A percentile compares a stretch with the other conserved stretches of the same genome.
Conservation (phyloP, 2,329 filamentous ascomycete genomes). For the Myriosclerotinia duriaeana region DNA sequence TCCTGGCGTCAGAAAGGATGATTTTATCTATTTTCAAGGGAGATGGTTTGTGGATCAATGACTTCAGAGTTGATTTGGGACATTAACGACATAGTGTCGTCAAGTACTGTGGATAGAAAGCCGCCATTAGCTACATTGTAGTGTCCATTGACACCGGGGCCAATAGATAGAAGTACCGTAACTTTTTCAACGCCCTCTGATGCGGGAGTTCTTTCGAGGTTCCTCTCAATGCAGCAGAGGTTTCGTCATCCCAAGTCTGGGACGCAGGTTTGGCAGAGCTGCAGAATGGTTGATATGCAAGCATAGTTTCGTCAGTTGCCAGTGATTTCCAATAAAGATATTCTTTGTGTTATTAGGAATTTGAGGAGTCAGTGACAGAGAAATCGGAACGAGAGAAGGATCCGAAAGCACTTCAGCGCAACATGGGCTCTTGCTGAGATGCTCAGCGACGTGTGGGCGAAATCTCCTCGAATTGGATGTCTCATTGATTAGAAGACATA, state of each 20-base stretch:
- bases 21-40: neutral
- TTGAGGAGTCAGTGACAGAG: too few species aligned
- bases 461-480: too few species aligned
- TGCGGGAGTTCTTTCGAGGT: neutral
- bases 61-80: neutral
- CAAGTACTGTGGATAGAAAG: neutral
- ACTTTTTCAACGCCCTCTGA: neutral
- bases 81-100: neutral
- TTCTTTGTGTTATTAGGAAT: too few species aligned
- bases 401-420: too few species aligned
- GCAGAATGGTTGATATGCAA: constrained; percentile 11
- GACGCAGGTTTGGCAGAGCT: neutral
- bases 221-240: neutral
- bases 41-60: neutral
- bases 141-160: constrained; percentile 2
- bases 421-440: too few species aligned
- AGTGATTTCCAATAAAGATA: neutral
- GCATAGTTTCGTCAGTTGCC: neutral
- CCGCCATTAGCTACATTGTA: constrained; percentile 3
- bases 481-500: too few species aligned
- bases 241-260: neutral
- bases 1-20: neutral
- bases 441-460: too few species aligned
- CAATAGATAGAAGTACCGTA: constrained; percentile 8
- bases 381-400: too few species aligned